Evolutionary conservation across 2,329 filamentous ascomycete genomes (phyloP), one percentile per base, ranked within the genome.

Genomic region (Colletotrichum filicis): DNA sequence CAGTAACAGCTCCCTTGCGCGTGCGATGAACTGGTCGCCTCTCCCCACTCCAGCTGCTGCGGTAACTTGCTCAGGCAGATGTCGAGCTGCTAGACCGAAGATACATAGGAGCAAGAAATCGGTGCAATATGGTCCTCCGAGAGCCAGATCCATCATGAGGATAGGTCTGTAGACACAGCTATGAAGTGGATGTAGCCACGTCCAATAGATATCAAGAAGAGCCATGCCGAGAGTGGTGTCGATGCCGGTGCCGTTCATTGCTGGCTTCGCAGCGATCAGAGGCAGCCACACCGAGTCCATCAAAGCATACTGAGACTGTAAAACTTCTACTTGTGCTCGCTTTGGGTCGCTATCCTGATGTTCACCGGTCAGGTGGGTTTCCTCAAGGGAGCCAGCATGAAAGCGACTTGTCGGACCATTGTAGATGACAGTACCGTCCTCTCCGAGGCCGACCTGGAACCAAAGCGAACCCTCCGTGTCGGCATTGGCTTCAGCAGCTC

Each of bases 321-420:
- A 24, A 6, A 59, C 62, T 6, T 55, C 66, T 4, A 68, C 28
- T 12, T 68, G 66, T 16, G 49, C 58, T 12, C 57, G 58, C 3
- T 32, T 32, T 1, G 58, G 66, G 14, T 68, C 58, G 49, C 49
- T 62, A 30, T 56, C 58, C 46, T 16, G 37, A 42, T 42, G 14
- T 6, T 16, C 37, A 5, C 37, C 37, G 14, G 61, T 46, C 22
- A 32, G 24, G 3, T 63, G 46, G 46, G 55, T 32, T 61, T 68
- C 66, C 28, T 56, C 52, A 4, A 75, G 55, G 24, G 71, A 37
- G 1, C 72, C 74, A 6, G 75, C 76, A 26, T 77, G 76, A 12
- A 77, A 77, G 8, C 76, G 75, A 22, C 76, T 77, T 4, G 76
- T 77, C 2, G 76, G 76, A 5, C 76, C 76, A n/a, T 77, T 76